Conservation (phyloP, 768 basidiomycete genomes). For the Suillus alpinus region DNA sequence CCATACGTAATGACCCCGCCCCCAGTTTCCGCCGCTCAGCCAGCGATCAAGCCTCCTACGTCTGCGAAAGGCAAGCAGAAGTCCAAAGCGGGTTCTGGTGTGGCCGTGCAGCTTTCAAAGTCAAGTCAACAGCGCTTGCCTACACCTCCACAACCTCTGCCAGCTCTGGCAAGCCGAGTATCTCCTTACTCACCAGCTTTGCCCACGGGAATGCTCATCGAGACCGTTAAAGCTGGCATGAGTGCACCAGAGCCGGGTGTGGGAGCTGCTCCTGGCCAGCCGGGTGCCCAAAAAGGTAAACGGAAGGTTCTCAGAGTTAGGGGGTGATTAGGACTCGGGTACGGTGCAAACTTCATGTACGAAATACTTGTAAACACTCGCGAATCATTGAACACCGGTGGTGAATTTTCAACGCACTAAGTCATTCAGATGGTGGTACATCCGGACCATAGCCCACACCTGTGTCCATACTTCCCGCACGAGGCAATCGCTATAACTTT, state of each 20-base stretch:
- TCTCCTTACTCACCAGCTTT: conserved; percentile 80
- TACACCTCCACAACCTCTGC: conserved; percentile 73
- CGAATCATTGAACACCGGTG: neutral
- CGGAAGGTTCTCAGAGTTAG: conserved; percentile 77
- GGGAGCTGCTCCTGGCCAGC: conserved; percentile 28
- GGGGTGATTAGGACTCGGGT: conserved; percentile 32
- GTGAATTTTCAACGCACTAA: neutral
- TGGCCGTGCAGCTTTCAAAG: conserved; percentile 24
- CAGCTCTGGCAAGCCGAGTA: conserved; percentile 67
- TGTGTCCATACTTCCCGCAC: neutral
- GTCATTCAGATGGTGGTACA: neutral
- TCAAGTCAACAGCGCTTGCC: conserved; percentile 51
- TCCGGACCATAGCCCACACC: neutral
- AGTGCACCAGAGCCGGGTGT: conserved; percentile 56
- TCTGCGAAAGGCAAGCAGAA: conserved; percentile 54
- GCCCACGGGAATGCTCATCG: conserved; percentile 73
- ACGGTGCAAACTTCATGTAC: neutral
- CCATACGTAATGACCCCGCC: conserved; percentile 48
- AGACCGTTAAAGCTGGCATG: conserved; percentile 85
- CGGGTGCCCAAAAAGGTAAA: conserved; percentile 62
- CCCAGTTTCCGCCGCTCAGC: conserved; percentile 25
- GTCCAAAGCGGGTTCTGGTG: conserved; percentile 39
- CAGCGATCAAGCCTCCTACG: conserved; percentile 29
- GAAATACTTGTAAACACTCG: neutral
- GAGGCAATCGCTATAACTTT: neutral